Evolutionary conservation across 352 stramenopile species (phyloP).

Genomic region (Phytophthora cryptogea): DNA sequence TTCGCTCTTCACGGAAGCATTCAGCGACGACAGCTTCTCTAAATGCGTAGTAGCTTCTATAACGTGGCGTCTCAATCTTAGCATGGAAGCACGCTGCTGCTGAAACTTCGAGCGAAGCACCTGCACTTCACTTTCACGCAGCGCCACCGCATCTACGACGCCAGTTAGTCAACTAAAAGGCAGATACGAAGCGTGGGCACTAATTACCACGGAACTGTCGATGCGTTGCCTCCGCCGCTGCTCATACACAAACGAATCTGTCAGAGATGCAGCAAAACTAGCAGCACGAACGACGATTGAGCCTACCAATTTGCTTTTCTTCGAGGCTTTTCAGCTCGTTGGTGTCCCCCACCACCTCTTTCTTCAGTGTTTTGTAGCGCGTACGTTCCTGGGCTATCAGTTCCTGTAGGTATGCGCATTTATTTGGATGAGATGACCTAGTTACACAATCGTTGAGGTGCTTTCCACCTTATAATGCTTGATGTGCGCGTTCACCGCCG

Average conservation of each 20-base stretch:
- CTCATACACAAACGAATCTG: neutral
- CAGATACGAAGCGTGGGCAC: neutral
- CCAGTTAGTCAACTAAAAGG: conserved; percentile 3
- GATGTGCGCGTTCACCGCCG: conserved; percentile 45
- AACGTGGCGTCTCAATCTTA: conserved; percentile 39
- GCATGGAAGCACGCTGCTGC: conserved; percentile 32
- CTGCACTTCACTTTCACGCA: conserved; percentile 42
- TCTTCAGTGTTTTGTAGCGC: conserved; percentile 44
- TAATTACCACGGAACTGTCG: conserved; percentile 40
- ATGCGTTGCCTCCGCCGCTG: conserved; percentile 54
- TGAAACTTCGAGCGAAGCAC: conserved; percentile 38
- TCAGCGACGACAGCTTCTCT: conserved; percentile 25
- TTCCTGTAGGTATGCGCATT: conserved; percentile 27
- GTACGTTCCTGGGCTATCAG: conserved; percentile 45
- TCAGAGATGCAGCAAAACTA: too few species aligned
- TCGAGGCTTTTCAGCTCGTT: conserved; percentile 44
- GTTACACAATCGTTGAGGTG: neutral
- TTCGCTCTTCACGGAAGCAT: conserved; percentile 20
- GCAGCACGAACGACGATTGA: too few species aligned
- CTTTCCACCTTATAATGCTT: conserved; percentile 51
- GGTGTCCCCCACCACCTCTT: conserved; percentile 26
- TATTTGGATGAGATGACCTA: neutral
- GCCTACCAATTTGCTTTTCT: conserved; percentile 48
- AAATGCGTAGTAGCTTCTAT: conserved; percentile 21
- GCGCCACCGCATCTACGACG: conserved; percentile 36